Conservation (phyloP, 495 filamentous ascomycete species). For the Bacidia rubella region DNA sequence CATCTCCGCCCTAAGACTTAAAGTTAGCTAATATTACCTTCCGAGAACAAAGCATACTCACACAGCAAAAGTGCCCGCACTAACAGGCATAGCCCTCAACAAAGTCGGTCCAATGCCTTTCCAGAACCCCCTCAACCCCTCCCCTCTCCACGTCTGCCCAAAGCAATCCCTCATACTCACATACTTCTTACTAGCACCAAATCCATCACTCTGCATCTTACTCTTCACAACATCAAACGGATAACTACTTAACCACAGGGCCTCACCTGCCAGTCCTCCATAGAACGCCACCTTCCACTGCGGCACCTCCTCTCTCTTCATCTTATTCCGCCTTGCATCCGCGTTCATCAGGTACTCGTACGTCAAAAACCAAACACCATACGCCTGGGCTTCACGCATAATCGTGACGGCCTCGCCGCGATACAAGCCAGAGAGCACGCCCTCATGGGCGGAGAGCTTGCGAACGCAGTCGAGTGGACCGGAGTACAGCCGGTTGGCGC, state of each 20-base stretch:
- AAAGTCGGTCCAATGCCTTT: conserved; percentile 90
- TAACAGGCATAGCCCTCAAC: conserved; percentile 92
- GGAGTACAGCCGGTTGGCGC: conserved; percentile 56
- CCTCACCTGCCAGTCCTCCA: conserved; percentile 87
- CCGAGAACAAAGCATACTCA: conserved; percentile 5
- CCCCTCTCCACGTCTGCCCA: conserved; percentile 59
- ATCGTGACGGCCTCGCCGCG: conserved; percentile 78
- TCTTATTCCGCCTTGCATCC: conserved; percentile 60
- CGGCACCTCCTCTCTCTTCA: conserved; percentile 62
- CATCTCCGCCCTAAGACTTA: conserved; percentile 16
- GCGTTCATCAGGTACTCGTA: conserved; percentile 95
- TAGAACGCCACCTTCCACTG: conserved; percentile 80
- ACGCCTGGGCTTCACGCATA: conserved; percentile 81
- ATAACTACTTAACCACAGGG: conserved; percentile 82
- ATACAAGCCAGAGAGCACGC: conserved; percentile 61
- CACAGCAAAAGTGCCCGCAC: conserved; percentile 89
- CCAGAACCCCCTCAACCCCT: conserved; percentile 84
- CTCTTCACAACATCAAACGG: conserved; percentile 97
- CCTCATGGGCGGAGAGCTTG: conserved; percentile 57
- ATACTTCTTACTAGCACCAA: conserved; percentile 56
- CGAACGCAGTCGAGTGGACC: conserved; percentile 84
- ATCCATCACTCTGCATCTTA: conserved; percentile 97
- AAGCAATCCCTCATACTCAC: conserved; percentile 83
- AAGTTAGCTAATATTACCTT: neutral
- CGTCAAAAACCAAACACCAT: conserved; percentile 86